Evolutionary conservation across 768 basidiomycete species (phyloP).

Genomic region (Agrocybe praecox): DNA sequence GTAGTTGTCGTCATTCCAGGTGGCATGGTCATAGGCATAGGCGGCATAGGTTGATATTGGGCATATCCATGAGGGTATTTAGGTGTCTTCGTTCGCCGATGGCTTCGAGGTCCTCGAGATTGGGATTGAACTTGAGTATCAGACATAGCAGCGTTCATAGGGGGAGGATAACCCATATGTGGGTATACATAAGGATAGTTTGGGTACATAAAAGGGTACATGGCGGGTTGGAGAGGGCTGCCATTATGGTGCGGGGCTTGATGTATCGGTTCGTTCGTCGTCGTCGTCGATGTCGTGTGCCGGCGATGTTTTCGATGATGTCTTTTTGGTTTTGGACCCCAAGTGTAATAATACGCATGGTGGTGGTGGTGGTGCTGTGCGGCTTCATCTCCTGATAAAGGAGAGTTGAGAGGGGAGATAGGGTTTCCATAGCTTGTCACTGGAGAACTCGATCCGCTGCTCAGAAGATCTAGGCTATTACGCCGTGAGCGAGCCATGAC

Average conservation of each 20-base stretch:
- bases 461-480: slow-evolving; percentile 15
- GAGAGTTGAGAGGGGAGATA: slow-evolving; percentile 19
- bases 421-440: slow-evolving; percentile 14
- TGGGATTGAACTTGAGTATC: slow-evolving; percentile 9
- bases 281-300: slow-evolving; percentile 14
- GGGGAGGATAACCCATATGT: slow-evolving; percentile 8
- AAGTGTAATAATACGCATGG: slow-evolving; percentile 6
- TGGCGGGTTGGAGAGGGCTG: slow-evolving; percentile 21
- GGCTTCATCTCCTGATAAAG: slow-evolving; percentile 16
- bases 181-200: slow-evolving; percentile 17
- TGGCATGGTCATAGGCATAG: slow-evolving; percentile 27
- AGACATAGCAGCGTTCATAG: slow-evolving; percentile 6
- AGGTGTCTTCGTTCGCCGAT: slow-evolving; percentile 11
- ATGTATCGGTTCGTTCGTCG: slow-evolving; percentile 5
- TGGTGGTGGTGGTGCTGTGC: slow-evolving; percentile 14
- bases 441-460: slow-evolving; percentile 13
- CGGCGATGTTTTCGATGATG: slow-evolving; percentile 17
- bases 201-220: slow-evolving; percentile 24
- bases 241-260: slow-evolving; percentile 12
- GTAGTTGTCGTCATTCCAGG: slow-evolving; percentile 11
- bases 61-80: slow-evolving; percentile 20
- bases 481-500: slow-evolving; percentile 23
- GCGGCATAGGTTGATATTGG: slow-evolving; percentile 26
- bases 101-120: slow-evolving; percentile 19
- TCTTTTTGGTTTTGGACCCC: slow-evolving; percentile 11